Percentiles rank a stretch among this genome's conserved stretches.
Conservation (phyloP, 208 protist species). For the Leptomonas pyrrhocoris region DNA sequence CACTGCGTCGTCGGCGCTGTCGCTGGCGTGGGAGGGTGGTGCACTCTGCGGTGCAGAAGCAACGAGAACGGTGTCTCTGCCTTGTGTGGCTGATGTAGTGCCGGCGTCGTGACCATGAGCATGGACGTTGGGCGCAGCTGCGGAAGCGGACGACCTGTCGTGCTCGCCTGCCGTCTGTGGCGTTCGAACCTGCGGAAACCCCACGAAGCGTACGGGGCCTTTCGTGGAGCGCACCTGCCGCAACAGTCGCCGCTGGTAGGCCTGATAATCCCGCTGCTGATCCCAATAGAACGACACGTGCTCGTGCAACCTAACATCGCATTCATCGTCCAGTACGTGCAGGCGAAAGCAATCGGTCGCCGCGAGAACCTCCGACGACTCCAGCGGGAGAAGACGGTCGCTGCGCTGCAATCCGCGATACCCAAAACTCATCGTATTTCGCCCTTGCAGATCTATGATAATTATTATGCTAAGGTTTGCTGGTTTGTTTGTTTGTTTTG, state of each 20-base stretch:
- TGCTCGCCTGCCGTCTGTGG: background rate
- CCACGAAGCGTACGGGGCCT: constrained; percentile 44
- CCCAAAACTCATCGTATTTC: constrained; percentile 43
- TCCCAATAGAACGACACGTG: constrained; percentile 53
- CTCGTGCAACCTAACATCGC: constrained; percentile 38
- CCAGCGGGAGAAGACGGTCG: constrained; percentile 62
- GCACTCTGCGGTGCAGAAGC: background rate
- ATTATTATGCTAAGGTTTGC: background rate
- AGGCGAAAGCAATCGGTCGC: constrained; percentile 36
- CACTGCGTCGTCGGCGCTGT: background rate
- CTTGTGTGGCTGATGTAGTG: background rate
- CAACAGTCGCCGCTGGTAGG: constrained; percentile 36
- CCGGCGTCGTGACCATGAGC: background rate
- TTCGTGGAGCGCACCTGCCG: constrained; percentile 50
- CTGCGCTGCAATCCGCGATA: constrained; percentile 47
- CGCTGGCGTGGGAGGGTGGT: background rate
- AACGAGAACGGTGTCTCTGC: background rate
- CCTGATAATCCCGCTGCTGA: constrained; percentile 26
- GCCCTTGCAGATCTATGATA: background rate
- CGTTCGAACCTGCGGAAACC: constrained; percentile 42
- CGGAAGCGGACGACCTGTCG: background rate
- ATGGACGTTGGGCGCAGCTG: background rate
- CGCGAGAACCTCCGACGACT: constrained; percentile 38
- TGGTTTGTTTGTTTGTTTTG: background rate
- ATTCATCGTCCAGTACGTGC: constrained; percentile 36